phyloP scores from a whole-genome alignment of 2,329 filamentous ascomycete species.

The Ascochyta fabae region DNA sequence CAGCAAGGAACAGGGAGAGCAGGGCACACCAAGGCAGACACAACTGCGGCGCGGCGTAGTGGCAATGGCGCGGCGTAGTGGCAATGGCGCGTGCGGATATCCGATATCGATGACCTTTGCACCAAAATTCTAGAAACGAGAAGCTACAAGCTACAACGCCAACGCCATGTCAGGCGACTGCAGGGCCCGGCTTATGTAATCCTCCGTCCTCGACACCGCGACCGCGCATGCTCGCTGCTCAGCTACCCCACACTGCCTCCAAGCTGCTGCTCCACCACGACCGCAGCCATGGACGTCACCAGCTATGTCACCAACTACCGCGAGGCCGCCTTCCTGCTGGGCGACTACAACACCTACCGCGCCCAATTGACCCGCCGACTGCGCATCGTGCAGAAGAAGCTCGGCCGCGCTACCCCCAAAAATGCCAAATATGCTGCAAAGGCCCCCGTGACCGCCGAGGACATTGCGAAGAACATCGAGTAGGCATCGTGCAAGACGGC shows the following conservation, averaged over 20 bases:
- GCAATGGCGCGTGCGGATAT: conserved; percentile 15
- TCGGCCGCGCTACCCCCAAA: conserved; percentile 82
- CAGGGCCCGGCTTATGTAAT: not conserved
- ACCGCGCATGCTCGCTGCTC: not conserved
- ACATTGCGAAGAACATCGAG: conserved; percentile 78
- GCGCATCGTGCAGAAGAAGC: conserved; percentile 81
- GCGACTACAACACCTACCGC: conserved; percentile 88
- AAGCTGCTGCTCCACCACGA: conserved; percentile 7
- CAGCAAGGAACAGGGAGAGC: not conserved
- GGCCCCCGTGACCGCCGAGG: conserved; percentile 71
- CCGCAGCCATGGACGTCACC: conserved; percentile 81
- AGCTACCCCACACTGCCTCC: conserved; percentile 7
- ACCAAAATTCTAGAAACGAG: conserved; percentile 2
- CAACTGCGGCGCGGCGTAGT: conserved; percentile 6
- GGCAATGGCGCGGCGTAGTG: conserved; percentile 1
- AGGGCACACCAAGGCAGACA: not conserved
- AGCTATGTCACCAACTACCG: conserved; percentile 79
- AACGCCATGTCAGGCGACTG: conserved; percentile 8
- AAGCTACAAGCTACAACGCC: no score
- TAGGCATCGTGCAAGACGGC: conserved; percentile 53
- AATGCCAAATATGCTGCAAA: conserved; percentile 84
- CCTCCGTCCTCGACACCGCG: conserved; percentile 4
- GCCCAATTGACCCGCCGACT: conserved; percentile 79
- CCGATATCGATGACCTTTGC: conserved; percentile 11
- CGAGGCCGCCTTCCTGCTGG: conserved; percentile 83